phyloP scores from a whole-genome alignment of 2,329 filamentous ascomycete genomes.

The Shiraia sp. region DNA sequence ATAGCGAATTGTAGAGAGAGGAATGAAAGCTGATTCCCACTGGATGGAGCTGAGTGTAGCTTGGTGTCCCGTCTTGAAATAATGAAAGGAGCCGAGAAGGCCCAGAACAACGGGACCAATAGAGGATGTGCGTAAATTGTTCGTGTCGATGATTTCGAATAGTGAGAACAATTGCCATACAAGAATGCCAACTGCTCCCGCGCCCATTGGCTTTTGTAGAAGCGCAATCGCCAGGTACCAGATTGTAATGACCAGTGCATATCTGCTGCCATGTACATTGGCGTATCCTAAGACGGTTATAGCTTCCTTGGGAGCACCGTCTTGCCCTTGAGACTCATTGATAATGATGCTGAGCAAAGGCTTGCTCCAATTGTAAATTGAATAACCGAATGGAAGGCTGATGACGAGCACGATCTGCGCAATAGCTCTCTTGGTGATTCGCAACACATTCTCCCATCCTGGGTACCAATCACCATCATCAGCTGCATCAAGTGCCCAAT shows the following conservation, averaged over 20 bases:
- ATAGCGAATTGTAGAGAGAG: slow-evolving; percentile 79
- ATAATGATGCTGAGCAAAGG: slow-evolving; percentile 76
- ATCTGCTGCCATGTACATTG: slow-evolving; percentile 90
- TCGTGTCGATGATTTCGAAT: slow-evolving; percentile 66
- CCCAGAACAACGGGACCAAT: slow-evolving; percentile 85
- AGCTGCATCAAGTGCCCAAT: slow-evolving; percentile 88
- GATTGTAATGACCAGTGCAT: slow-evolving; percentile 80
- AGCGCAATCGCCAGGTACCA: slow-evolving; percentile 76
- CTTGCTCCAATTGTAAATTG: slow-evolving; percentile 82
- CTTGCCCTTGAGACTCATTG: slow-evolving; percentile 23
- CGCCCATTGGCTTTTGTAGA: slow-evolving; percentile 92
- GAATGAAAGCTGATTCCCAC: slow-evolving; percentile 95
- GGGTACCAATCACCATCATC: slow-evolving; percentile 83
- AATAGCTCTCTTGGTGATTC: slow-evolving; percentile 73
- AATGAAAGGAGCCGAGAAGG: slow-evolving; percentile 90
- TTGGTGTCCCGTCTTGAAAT: slow-evolving; percentile 97
- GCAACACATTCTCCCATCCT: slow-evolving; percentile 58
- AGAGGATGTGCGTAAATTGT: slow-evolving; percentile 65
- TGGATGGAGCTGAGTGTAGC: slow-evolving; percentile 85
- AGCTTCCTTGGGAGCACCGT: slow-evolving; percentile 41
- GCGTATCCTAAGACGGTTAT: slow-evolving; percentile 88
- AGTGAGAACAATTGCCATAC: slow-evolving; percentile 86
- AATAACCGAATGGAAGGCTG: slow-evolving; percentile 79
- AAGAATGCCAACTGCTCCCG: slow-evolving; percentile 78
- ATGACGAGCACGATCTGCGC: slow-evolving; percentile 81